Evolutionary conservation across 2,329 filamentous ascomycete genomes (phyloP), one percentile per base, ranked within the genome.

Genomic region (Grosmannia huntii): DNA sequence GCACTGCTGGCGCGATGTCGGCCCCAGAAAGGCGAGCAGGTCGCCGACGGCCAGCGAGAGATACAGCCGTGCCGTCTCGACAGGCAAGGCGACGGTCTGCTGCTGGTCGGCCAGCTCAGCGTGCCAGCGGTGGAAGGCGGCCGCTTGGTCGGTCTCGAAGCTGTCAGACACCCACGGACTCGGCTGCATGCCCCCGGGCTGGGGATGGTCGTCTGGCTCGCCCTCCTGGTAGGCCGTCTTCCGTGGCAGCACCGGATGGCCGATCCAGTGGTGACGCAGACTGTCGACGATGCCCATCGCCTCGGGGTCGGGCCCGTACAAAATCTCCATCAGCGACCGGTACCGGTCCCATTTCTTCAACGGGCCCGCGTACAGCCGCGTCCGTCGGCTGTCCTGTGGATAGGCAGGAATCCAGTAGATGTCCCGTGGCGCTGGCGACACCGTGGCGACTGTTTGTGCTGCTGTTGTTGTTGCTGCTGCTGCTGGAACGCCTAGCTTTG

Each of bases 221-320:
- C 6, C 33, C 21, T 16, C 61, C n/a, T 3, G 16, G 28, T 38
- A 19, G 12, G 12, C 1, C n/a, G 41, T 21, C 46, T 48, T 70
- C 2, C 70, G 68, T 25, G 75, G 75, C 52, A 77, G 63, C 10
- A 75, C 69, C 4, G 70, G 69, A 64, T 69, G 73, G 51, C 67
- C 63, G 28, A 67, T 65, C 73, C 74, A 77, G n/a, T 71, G 72
- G 53, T 70, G 68, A 33, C 75, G 64, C 64, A 76, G 65, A 31
- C 66, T 67, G 64, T 71, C 69, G 28, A 70, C 67, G 52, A 69
- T 66, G 44, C 64, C 67, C 58, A 76, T 65, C 9, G 68, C 65
- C 9, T 68, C 64, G 31, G 66, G 65, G 27, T 70, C 68, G 0
- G 74, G 71, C 1, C 75, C 75, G 62, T 75, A 78, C 69, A 75